These are phyloP conservation scores for Colletotrichum higginsianum DNA, from an alignment of 2,329 filamentous ascomycete genomes.

Conservation along the genomic window DNA sequence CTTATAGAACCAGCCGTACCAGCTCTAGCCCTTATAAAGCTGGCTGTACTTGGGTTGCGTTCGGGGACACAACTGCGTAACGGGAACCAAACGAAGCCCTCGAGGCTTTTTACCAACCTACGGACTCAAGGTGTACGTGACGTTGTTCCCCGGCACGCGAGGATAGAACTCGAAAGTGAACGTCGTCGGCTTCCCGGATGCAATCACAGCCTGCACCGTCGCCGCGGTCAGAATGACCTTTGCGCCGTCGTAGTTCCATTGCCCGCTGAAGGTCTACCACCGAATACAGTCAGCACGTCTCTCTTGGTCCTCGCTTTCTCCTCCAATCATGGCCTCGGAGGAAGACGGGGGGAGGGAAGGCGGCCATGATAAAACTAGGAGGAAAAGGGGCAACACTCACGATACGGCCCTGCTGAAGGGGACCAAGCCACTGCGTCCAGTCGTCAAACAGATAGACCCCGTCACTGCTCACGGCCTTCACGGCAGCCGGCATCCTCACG, in stretches of 20 bases:
- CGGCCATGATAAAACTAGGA: background rate
- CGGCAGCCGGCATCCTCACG: slow-evolving; percentile 63
- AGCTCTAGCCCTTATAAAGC: no score
- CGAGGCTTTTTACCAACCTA: background rate
- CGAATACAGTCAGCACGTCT: slow-evolving; percentile 11
- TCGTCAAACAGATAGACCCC: slow-evolving; percentile 68
- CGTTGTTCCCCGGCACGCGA: slow-evolving; percentile 62
- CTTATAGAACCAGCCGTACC: no score
- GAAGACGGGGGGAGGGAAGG: no score
- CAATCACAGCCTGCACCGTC: slow-evolving; percentile 62
- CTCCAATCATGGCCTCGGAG: no score
- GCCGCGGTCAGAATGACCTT: slow-evolving; percentile 62
- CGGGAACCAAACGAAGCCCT: background rate
- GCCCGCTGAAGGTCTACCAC: slow-evolving; percentile 60
- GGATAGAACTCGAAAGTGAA: slow-evolving; percentile 72
- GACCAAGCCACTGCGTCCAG: slow-evolving; percentile 68
- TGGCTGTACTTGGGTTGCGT: no score
- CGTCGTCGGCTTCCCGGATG: slow-evolving; percentile 58
- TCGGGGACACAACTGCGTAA: no score
- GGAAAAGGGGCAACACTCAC: slow-evolving; percentile 44
- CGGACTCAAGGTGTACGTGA: slow-evolving; percentile 57
- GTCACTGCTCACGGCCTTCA: slow-evolving; percentile 64
- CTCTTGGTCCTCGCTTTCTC: background rate
- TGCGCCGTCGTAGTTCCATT: slow-evolving; percentile 66
- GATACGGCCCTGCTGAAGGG: slow-evolving; percentile 64